Evolutionary conservation across 306 rosid species (phyloP), one percentile per base, ranked within the genome.

Genomic region (Castanopsis chinensis): DNA sequence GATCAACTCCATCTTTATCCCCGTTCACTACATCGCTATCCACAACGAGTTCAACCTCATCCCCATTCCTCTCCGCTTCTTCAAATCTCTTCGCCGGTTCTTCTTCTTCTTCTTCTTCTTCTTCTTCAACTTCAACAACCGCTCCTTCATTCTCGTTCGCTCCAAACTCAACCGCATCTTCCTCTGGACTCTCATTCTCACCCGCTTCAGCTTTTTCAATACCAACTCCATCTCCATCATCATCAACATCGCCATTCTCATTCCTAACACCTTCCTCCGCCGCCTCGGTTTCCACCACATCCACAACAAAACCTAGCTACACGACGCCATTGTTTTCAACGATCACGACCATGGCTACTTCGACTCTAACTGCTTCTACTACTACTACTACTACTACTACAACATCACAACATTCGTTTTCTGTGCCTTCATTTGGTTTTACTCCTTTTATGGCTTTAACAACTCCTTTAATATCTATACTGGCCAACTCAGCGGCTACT

Each of bases 201-300:
- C 53, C 69, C 14, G 5, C 51, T 51, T 76, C 90, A 21, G n/a
- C 83, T 56, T 69, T 82, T 49, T 79, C 79, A 4, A 84, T 83
- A 21, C 72, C 83, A 17, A 27, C 83, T 30, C 71, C 63, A 4
- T n/a, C 53, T 59, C 72, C 85, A 21, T 53, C 84, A 19, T 49
- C 84, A 17, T 74, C 85, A 15, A 81, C 84, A 15, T 43, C 80
- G 49, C 61, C 82, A 17, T 72, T 85, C 85, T 85, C 86, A 56
- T 76, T 87, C 11, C 80, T 63, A 54, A 5, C 81, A 32, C 53
- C 87, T 9, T 21, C 85, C 28, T 83, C 87, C 5, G 63, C 82
- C 3, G 73, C 81, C 3, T 2, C 82, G 0, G 37, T 56, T 27
- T 74, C 86, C 4, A 30, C 75, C 74, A 15, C 75, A 53, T 25